Conservation (phyloP, 768 basidiomycete species). For the Butyriboletus loyo region DNA sequence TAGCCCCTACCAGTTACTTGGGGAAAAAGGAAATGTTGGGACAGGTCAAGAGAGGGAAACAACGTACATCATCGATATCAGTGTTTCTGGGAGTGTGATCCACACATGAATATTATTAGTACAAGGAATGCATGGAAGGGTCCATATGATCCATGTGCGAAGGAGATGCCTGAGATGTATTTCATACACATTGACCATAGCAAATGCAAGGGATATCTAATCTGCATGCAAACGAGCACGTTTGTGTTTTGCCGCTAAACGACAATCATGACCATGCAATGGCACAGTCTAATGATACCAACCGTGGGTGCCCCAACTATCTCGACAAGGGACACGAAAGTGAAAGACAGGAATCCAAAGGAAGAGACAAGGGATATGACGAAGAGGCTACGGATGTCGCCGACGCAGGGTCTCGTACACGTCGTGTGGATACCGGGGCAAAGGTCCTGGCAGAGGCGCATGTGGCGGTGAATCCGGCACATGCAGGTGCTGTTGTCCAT, state of each 20-base stretch:
- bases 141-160: background rate
- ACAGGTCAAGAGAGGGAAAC: too few species aligned
- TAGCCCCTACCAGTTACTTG: too few species aligned
- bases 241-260: background rate
- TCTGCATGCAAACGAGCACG: background rate
- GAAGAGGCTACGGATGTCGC: background rate
- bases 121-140: too few species aligned
- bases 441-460: background rate
- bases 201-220: conserved; percentile 10
- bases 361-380: background rate
- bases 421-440: conserved; percentile 2
- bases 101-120: too few species aligned
- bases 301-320: background rate
- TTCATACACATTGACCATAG: background rate
- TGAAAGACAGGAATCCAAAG: background rate
- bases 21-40: too few species aligned
- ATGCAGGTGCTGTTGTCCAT: background rate
- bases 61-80: too few species aligned
- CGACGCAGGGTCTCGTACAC: conserved; percentile 9
- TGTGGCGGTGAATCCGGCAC: background rate
- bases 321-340: background rate
- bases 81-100: too few species aligned
- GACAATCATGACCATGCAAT: too few species aligned
- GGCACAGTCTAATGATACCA: too few species aligned
- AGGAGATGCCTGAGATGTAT: background rate